phyloP scores from a whole-genome alignment of 306 rosid genomes.

The Carpinus viminea region DNA sequence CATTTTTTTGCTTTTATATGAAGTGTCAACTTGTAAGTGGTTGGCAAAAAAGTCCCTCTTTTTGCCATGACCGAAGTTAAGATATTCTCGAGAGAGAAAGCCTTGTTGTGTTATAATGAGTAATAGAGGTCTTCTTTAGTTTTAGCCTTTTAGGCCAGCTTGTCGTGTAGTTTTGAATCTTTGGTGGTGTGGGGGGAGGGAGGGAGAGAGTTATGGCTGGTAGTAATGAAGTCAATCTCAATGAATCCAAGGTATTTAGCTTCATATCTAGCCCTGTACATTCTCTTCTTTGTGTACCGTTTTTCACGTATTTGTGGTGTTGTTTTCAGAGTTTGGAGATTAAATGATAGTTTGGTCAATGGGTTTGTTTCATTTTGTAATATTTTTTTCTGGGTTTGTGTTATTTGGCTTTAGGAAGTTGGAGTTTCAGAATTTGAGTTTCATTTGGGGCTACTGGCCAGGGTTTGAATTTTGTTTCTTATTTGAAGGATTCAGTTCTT shows the following conservation, averaged over 20 bases:
- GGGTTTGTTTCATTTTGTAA: conserved; percentile 5
- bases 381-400: conserved; percentile 2
- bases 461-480: neutral
- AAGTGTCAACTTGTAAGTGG: too few species aligned
- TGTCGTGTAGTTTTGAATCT: conserved; percentile 30
- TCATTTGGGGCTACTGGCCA: neutral
- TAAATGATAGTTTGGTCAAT: conserved; percentile 11
- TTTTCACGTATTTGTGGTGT: neutral
- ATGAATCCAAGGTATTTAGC: conserved; percentile 70
- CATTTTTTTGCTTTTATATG: too few species aligned
- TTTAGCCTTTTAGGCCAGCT: conserved; percentile 33
- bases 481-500: conserved; percentile 6
- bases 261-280: conserved; percentile 8
- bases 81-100: too few species aligned
- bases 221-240: conserved; percentile 70
- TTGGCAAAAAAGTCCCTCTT: too few species aligned
- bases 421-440: neutral
- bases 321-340: conserved; percentile 9
- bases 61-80: too few species aligned
- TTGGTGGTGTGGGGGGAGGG: neutral
- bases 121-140: conserved; percentile 26
- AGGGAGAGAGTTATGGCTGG: conserved; percentile 53
- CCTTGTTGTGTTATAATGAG: neutral
- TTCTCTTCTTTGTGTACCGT: neutral
- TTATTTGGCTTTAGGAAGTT: neutral